Evolutionary conservation across 2,329 filamentous ascomycete species (phyloP).

Genomic region (Colletotrichum eremochloae): DNA sequence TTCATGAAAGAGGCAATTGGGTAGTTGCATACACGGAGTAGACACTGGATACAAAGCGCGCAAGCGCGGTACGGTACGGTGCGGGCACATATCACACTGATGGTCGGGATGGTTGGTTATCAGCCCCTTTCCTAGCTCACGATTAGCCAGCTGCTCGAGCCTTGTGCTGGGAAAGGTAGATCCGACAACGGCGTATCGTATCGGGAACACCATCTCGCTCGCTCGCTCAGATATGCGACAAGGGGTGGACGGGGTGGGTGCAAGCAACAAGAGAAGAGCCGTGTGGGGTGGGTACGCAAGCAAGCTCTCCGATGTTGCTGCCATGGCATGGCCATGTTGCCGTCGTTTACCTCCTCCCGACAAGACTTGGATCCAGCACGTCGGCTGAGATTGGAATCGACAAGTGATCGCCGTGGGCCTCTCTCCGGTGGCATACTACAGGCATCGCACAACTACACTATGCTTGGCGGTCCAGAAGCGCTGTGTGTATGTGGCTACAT

Average conservation of each 20-base stretch:
- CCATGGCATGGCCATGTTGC: not conserved
- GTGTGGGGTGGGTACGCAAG: not conserved
- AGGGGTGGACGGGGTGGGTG: constrained; percentile 18
- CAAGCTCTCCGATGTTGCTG: not conserved
- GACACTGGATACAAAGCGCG: constrained; percentile 28
- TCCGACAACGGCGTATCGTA: constrained; percentile 31
- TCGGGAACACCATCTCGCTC: constrained; percentile 17
- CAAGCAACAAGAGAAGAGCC: not conserved
- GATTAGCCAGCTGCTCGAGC: constrained; percentile 32
- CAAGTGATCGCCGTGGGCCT: not conserved
- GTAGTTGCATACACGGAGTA: constrained; percentile 22
- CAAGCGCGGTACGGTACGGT: constrained; percentile 23
- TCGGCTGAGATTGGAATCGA: not conserved
- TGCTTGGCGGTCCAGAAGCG: constrained; percentile 10
- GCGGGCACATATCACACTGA: constrained; percentile 3
- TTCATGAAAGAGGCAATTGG: not conserved
- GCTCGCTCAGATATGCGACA: constrained; percentile 14
- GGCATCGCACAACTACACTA: not conserved
- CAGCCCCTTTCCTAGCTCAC: constrained; percentile 12
- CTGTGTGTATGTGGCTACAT: constrained; percentile 2
- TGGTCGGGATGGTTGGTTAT: not conserved
- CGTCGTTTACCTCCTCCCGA: not conserved
- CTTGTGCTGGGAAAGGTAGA: constrained; percentile 11
- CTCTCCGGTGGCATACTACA: no score
- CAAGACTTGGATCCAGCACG: not conserved